Percentiles rank a stretch among this genome's conserved stretches.
Evolutionary conservation across 768 basidiomycete genomes (phyloP).

Genomic region (Collybia mongolica): DNA sequence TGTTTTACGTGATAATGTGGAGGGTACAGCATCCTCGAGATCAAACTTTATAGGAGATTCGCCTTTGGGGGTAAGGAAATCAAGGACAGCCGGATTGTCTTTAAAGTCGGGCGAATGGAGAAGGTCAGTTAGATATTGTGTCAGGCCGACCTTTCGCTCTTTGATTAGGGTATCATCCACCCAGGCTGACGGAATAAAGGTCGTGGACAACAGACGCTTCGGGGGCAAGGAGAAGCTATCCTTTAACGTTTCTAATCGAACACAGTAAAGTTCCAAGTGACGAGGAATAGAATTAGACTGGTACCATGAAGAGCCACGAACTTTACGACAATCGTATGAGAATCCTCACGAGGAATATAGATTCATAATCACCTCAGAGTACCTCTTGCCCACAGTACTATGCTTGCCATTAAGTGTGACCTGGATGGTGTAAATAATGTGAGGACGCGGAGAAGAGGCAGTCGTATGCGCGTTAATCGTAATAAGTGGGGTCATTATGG

Average conservation of each 20-base stretch:
- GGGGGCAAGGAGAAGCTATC: constrained; percentile 45
- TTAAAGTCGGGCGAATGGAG: constrained; percentile 34
- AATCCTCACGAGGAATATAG: neutral
- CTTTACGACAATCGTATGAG: constrained; percentile 15
- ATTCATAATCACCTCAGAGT: constrained; percentile 38
- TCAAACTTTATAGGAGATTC: constrained; percentile 28
- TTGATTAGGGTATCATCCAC: constrained; percentile 49
- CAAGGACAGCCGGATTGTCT: constrained; percentile 27
- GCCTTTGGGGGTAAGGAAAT: constrained; percentile 35
- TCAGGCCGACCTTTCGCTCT: constrained; percentile 48
- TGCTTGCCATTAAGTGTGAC: constrained; percentile 29
- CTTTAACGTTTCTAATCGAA: constrained; percentile 27
- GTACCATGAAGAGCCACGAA: constrained; percentile 37
- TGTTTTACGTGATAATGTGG: constrained; percentile 39
- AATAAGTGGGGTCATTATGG: constrained; percentile 21
- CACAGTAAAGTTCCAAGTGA: neutral
- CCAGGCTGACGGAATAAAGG: constrained; percentile 52
- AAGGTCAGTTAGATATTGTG: constrained; percentile 39
- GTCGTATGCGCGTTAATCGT: constrained; percentile 44
- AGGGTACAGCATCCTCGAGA: constrained; percentile 46
- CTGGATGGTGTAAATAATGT: constrained; percentile 43
- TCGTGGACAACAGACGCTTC: constrained; percentile 47
- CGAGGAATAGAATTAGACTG: neutral
- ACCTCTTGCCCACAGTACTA: constrained; percentile 29
- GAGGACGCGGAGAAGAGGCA: constrained; percentile 44